phyloP scores from a whole-genome alignment of 1,284 basidiomycete genomes.

The Lignosus rhinocerotis region DNA sequence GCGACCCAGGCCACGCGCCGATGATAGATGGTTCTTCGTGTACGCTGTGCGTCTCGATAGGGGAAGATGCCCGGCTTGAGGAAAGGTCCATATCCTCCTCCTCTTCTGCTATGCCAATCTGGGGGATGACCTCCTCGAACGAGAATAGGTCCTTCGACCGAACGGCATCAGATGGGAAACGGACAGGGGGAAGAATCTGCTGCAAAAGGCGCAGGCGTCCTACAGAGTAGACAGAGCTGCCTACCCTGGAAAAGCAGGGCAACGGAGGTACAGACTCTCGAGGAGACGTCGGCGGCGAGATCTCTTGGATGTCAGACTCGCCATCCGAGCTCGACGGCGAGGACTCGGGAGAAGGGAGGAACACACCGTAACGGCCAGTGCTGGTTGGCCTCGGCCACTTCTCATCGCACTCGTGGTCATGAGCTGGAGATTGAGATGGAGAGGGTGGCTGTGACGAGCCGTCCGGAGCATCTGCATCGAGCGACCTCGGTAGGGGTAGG shows the following conservation, averaged over 20 bases:
- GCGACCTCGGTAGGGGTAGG: slow-evolving; percentile 17
- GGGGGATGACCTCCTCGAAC: slow-evolving; percentile 5
- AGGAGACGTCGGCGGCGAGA: slow-evolving; percentile 22
- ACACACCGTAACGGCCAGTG: slow-evolving; percentile 57
- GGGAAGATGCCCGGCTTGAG: slow-evolving; percentile 16
- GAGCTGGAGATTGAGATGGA: slow-evolving; percentile 2
- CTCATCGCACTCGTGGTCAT: slow-evolving; percentile 10
- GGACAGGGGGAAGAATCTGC: slow-evolving; percentile 19
- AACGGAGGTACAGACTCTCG: slow-evolving; percentile 6
- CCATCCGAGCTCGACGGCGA: slow-evolving; percentile 41
- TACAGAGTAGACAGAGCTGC: not conserved
- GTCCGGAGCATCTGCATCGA: slow-evolving; percentile 6
- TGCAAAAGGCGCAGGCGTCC: slow-evolving; percentile 18
- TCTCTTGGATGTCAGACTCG: slow-evolving; percentile 61
- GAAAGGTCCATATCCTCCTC: slow-evolving; percentile 24
- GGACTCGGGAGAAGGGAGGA: slow-evolving; percentile 38
- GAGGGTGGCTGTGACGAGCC: not conserved
- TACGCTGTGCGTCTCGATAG: not conserved
- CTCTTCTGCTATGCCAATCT: slow-evolving; percentile 1
- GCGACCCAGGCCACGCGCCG: slow-evolving; percentile 17
- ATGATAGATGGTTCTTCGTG: slow-evolving; percentile 12
- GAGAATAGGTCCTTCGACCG: not conserved
- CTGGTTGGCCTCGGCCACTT: slow-evolving; percentile 17
- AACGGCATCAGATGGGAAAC: not conserved
- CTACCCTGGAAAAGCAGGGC: not conserved